Conservation (phyloP, 176 grass and related monocot species). For the Aegilops tauschii region DNA sequence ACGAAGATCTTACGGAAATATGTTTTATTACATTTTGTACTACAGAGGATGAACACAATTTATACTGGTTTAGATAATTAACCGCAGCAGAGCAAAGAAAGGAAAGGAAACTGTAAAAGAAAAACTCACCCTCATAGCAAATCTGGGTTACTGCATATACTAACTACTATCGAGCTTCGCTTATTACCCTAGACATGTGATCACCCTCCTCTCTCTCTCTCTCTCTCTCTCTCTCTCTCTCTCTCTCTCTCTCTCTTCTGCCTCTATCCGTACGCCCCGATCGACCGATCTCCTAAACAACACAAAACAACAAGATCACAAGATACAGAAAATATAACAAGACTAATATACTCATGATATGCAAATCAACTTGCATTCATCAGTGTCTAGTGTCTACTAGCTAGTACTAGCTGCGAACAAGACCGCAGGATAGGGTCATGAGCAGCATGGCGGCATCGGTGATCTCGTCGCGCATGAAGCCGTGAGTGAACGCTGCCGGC, state of each 20-base stretch:
- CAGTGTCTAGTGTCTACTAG: neutral
- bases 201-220: neutral
- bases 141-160: constrained; percentile 1
- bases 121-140: constrained; percentile 27
- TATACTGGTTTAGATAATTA: neutral
- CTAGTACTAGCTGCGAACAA: constrained; percentile 47
- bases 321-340: constrained; percentile 11
- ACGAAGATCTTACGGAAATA: too few relatives aligned
- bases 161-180: constrained; percentile 2
- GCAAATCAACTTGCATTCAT: constrained; percentile 23
- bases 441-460: constrained; percentile 82
- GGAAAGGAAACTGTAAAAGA: neutral
- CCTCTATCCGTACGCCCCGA: too few relatives aligned
- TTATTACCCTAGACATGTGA: constrained; percentile 31
- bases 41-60: constrained; percentile 23
- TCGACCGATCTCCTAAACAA: constrained; percentile 26
- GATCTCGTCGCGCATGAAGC: constrained; percentile 62
- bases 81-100: neutral
- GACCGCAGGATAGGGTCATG: constrained; percentile 85
- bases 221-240: neutral
- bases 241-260: too few relatives aligned
- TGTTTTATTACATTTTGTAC: too few relatives aligned
- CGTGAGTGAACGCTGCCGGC: neutral
- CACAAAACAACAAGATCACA: constrained; percentile 36
- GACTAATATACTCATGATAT: neutral